Base-by-base conservation (phyloP, 2,329 filamentous ascomycete species). In the Penicillium concentricum region DNA sequence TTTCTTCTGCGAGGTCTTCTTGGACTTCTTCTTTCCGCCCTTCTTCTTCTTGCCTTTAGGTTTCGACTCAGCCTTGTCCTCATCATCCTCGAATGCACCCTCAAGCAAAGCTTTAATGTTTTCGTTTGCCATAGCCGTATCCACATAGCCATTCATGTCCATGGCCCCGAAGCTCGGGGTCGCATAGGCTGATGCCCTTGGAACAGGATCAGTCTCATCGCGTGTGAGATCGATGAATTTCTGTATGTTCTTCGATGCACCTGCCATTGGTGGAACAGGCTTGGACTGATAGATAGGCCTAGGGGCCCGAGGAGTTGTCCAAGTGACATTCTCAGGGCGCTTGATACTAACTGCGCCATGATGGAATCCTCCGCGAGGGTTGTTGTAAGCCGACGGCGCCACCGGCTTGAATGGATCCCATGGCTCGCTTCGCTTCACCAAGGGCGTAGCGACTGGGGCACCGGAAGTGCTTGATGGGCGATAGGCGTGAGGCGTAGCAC, bases 201-300 rank as follows among this genome's bases (percentile, higher is more conserved):
- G 74, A 62, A 81, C 80, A 3, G 79, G 78, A 53, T 82, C 76
- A 54, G 80, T 80, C 10, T 73, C 71, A 57, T 80, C 76, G 22
- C 79, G 65, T 1, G 80, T 83, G 18, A 84, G 69, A 61, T 84
- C 80, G 22, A 84, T 72, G 28, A 79, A 79, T 43, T 72, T 77
- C 49, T 74, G 74, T 26, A 78, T 56, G 9, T 79, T 78, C 62
- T 78, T 75, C 12, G 73, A 70, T 15, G 58, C 74, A 68, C 72
- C 79, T 63, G 62, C 75, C 73, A 62, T 67, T 2, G 69, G 62
- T 50, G 65, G 74, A 64, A 69, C 70, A 60, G 68, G 76, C 61
- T 71, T 77, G 4, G 83, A 84, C 8, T 82, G 81, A 63, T 82
- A 87, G 15, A 80, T 72, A 2, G 81, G 80, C 56, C 76, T 75